Conservation (phyloP, 2,329 filamentous ascomycete genomes). For the Anisogramma anomala region DNA sequence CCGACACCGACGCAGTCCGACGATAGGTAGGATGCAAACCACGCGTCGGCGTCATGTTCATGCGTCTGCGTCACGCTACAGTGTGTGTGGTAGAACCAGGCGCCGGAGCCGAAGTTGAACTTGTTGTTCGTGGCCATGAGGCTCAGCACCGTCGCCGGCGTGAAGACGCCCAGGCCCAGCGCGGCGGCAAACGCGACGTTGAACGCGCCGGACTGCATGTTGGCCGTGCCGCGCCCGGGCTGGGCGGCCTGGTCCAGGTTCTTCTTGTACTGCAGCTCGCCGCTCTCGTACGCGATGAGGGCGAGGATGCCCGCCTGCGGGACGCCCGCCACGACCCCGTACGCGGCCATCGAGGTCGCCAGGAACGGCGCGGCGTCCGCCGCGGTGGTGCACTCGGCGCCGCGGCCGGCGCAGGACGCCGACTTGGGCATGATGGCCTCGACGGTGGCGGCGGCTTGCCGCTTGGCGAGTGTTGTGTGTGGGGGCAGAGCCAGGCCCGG, state of each 20-base stretch:
- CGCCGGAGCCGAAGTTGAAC: slow-evolving; percentile 41
- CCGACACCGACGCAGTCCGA: slow-evolving; percentile 33
- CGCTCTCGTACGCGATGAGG: slow-evolving; percentile 61
- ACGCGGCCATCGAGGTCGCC: slow-evolving; percentile 42
- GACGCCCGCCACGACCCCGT: slow-evolving; percentile 40
- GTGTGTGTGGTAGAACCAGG: slow-evolving; percentile 42
- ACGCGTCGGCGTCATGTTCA: slow-evolving; percentile 27
- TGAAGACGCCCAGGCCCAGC: slow-evolving; percentile 21
- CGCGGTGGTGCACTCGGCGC: slow-evolving; percentile 55
- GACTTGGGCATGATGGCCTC: slow-evolving; percentile 46
- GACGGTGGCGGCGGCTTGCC: slow-evolving; percentile 27
- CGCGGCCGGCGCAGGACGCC: slow-evolving; percentile 37
- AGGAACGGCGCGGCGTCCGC: slow-evolving; percentile 47
- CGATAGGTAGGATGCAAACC: slow-evolving; percentile 34
- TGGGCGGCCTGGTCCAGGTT: slow-evolving; percentile 40
- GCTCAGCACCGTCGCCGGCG: slow-evolving; percentile 29
- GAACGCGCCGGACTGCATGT: slow-evolving; percentile 27
- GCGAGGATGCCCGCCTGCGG: slow-evolving; percentile 62
- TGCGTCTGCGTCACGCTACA: slow-evolving; percentile 20
- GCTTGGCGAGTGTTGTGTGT: not conserved
- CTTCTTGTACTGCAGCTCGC: slow-evolving; percentile 57
- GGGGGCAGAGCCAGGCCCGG: slow-evolving; percentile 16
- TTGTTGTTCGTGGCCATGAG: slow-evolving; percentile 35
- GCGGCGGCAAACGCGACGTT: slow-evolving; percentile 37
- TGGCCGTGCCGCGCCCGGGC: slow-evolving; percentile 46